Conservation (phyloP, 2,329 filamentous ascomycete genomes). For the Ceratocystis cacaofunesta region DNA sequence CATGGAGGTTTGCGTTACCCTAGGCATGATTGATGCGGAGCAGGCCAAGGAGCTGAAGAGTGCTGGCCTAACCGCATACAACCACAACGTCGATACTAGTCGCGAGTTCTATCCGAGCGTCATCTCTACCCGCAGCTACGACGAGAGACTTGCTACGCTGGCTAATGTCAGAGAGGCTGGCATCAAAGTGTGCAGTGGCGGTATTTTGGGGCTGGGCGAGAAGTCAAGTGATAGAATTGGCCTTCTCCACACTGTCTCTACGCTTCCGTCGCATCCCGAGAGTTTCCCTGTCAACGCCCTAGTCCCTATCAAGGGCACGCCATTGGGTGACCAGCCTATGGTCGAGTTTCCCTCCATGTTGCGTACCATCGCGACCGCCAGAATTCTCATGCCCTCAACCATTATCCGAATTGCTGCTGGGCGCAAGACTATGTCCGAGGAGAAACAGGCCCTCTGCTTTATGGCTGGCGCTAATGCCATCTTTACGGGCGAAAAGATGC, state of each 20-base stretch:
- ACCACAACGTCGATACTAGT: conserved; percentile 86
- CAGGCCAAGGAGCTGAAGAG: conserved; percentile 73
- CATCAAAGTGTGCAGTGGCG: conserved; percentile 79
- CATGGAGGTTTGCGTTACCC: conserved; percentile 86
- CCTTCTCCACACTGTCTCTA: conserved; percentile 67
- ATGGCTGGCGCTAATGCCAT: conserved; percentile 87
- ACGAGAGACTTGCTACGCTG: conserved; percentile 70
- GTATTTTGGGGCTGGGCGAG: conserved; percentile 76
- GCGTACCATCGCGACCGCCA: conserved; percentile 68
- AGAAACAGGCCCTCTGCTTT: conserved; percentile 81
- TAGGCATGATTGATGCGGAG: conserved; percentile 74
- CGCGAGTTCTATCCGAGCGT: conserved; percentile 77
- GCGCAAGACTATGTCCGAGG: conserved; percentile 68
- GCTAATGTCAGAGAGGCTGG: conserved; percentile 69
- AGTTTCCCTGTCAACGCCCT: conserved; percentile 85
- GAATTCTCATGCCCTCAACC: conserved; percentile 68
- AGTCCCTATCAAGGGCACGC: conserved; percentile 81
- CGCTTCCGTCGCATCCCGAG: conserved; percentile 68
- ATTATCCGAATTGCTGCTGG: conserved; percentile 81
- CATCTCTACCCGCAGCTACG: conserved; percentile 75
- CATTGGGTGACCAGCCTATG: conserved; percentile 57
- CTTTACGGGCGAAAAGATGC: conserved; percentile 90
- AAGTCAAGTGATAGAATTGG: conserved; percentile 65
- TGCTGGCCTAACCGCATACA: conserved; percentile 79
- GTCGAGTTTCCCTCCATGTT: conserved; percentile 66